A percentile compares a stretch with the other conserved stretches of the same genome.
phyloP scores from a whole-genome alignment of 441 rosid species.

The Jatropha multifida region DNA sequence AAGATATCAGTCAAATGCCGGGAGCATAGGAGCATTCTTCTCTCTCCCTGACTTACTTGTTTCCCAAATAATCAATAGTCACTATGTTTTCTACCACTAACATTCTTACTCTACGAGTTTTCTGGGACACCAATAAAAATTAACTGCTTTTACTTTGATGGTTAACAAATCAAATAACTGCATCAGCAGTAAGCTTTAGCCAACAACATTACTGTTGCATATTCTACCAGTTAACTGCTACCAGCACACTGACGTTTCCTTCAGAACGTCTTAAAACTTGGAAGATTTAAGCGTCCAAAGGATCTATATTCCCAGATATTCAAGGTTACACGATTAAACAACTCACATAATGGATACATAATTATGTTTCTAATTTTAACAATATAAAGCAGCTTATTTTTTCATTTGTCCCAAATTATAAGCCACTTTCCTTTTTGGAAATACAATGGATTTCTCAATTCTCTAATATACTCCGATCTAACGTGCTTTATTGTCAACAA shows the following conservation, averaged over 20 bases:
- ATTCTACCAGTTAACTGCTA: neutral
- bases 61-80: neutral
- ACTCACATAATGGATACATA: neutral
- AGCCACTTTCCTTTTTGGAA: too few species aligned
- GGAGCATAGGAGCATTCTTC: neutral
- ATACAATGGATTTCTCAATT: too few species aligned
- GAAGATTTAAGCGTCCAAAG: neutral
- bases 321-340: neutral
- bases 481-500: too few species aligned
- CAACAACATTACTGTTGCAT: neutral
- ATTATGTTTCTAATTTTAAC: neutral
- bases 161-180: neutral
- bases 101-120: neutral
- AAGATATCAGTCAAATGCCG: neutral
- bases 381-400: neutral
- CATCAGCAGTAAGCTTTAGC: neutral
- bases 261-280: neutral
- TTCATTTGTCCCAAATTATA: too few species aligned
- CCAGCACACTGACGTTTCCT: neutral
- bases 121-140: neutral
- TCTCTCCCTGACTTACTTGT: neutral
- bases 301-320: too few species aligned
- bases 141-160: too few species aligned
- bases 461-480: too few species aligned
- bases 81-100: neutral